Evolutionary conservation across 2,329 filamentous ascomycete genomes (phyloP), one percentile per base, ranked within the genome.

Genomic region (Diaporthe batatas): DNA sequence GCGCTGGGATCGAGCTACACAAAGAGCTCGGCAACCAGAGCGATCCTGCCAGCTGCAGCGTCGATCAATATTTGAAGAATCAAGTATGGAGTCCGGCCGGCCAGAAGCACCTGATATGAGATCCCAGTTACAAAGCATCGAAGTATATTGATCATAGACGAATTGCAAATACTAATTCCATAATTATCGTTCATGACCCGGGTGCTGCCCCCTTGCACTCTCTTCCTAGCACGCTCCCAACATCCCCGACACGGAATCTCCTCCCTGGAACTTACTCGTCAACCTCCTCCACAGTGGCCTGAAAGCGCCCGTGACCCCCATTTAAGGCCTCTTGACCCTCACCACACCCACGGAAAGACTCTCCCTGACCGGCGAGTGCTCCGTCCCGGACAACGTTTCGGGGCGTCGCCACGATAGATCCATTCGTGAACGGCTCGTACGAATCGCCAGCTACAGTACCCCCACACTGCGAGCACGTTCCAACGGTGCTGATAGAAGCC

Each of bases 401-500:
- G 1, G 42, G 42, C 11, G 42, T 64, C 42, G 58, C 25, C 3
- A 18, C 18, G 2, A 49, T 8, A 32, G 58, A 47, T 12, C 42
- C 42, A n/a, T 47, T 44, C 8, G n/a, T 36, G 21, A 32, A 36
- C 4, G 62, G 62, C 62, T 36, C 62, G 18, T 34, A 39, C 16
- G 44, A 51, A 8, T 42, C 44, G 18, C 11, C 2, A 2, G 29
- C n/a, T 12, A 44, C 42, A 25, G 62, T 23, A 0, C 44, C 12
- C 2, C 44, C 25, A 32, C 62, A 65, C 62, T 65, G 29, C 10
- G 62, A 65, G 18, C 62, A 65, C 7, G 62, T 65, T n/a, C 29
- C 8, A 47, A 36, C 8, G 18, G 32, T 36, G n/a, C 62, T 65
- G 44, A 51, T 1, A 2, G 62, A 65, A 18, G 12, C 21, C 1